These are phyloP conservation scores for Metschnikowia continentalis DNA, from an alignment of 805 yeast species.

Conservation along the genomic window DNA sequence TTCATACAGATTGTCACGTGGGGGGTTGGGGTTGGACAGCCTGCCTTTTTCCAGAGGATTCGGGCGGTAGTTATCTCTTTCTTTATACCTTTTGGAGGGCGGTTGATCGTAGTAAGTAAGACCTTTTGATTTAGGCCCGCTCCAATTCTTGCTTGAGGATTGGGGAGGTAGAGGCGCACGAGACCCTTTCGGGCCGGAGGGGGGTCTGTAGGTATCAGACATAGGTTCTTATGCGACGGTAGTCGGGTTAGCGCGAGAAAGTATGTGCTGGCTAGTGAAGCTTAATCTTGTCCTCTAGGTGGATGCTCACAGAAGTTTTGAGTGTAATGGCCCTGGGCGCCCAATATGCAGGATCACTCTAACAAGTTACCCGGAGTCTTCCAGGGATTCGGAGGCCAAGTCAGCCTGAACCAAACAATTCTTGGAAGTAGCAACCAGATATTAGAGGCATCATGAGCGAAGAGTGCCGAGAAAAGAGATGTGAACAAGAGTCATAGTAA, in stretches of 20 bases:
- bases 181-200: slow-evolving; percentile 18
- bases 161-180: slow-evolving; percentile 13
- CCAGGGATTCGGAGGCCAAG: not conserved
- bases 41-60: slow-evolving; percentile 4
- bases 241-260: not conserved
- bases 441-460: not conserved
- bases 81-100: slow-evolving; percentile 11
- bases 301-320: slow-evolving; percentile 6
- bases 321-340: not conserved
- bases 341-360: not conserved
- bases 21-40: not conserved
- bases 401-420: not conserved
- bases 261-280: not conserved
- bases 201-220: slow-evolving; percentile 21
- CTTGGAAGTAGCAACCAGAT: not conserved
- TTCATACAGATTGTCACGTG: slow-evolving; percentile 5
- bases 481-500: not conserved
- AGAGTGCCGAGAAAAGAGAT: not conserved
- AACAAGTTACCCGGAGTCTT: slow-evolving; percentile 5
- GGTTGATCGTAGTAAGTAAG: slow-evolving; percentile 7
- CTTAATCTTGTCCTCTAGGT: not conserved
- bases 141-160: slow-evolving; percentile 8
- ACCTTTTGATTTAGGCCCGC: slow-evolving; percentile 8
- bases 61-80: slow-evolving; percentile 18
- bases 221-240: not conserved